phyloP scores from a whole-genome alignment of 306 rosid species.

The Urtica urens region DNA sequence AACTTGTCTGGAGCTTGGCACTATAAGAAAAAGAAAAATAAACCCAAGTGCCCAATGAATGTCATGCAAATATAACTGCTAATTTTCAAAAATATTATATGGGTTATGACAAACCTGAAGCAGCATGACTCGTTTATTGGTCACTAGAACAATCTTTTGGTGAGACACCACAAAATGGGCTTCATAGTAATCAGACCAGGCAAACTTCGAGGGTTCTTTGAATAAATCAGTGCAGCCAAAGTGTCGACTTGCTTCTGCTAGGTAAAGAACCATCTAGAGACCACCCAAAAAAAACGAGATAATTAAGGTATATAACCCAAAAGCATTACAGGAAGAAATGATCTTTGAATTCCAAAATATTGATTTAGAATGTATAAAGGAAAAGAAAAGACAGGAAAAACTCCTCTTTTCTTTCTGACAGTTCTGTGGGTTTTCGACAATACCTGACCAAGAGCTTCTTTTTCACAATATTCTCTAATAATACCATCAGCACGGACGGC shows the following conservation, averaged over 20 bases:
- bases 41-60: constrained; percentile 12
- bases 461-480: constrained; percentile 72
- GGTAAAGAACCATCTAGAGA: constrained; percentile 81
- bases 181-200: constrained; percentile 85
- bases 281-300: neutral
- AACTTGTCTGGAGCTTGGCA: constrained; percentile 70
- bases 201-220: constrained; percentile 94
- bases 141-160: constrained; percentile 72
- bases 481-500: constrained; percentile 61
- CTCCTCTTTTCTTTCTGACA: no score
- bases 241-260: constrained; percentile 81
- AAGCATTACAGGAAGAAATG: neutral
- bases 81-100: neutral
- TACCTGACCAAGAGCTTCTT: constrained; percentile 94
- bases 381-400: no score
- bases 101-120: constrained; percentile 59
- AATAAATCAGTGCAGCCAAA: constrained; percentile 91
- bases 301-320: neutral
- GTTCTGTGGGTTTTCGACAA: no score
- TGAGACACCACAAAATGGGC: constrained; percentile 64
- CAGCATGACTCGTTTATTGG: constrained; percentile 81
- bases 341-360: neutral
- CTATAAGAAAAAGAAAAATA: constrained; percentile 26
- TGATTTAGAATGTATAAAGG: no score
- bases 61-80: constrained; percentile 19